Evolutionary conservation across 306 rosid species (phyloP), one percentile per base, ranked within the genome.

Genomic region (Citrullus amarus): DNA sequence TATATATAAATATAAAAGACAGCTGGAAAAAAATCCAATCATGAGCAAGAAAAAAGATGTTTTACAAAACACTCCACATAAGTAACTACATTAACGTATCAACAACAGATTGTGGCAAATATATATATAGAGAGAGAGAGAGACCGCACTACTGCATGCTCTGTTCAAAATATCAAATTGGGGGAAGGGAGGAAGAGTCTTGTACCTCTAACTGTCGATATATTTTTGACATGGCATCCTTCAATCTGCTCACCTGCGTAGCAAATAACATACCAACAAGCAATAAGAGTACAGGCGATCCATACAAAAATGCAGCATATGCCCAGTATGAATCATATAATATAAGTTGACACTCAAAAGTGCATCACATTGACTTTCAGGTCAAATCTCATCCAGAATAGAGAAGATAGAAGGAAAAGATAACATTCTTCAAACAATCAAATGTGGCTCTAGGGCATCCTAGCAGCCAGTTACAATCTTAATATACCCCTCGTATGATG

Each of bases 151-250:
- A 32, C 36, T 32, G 36, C 36, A 41, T 67, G 28, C 22, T 67
- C 50, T 36, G 51, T 67, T 39, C 54, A 39, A 65, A 68, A 43
- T 5, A 68, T 68, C 17, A 68, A 43, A 43, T 18, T 43, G 75
- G 51, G 20, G 50, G 46, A 2, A 9, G 11, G 55, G 75, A 7
- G 7, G 54, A 34, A 9, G n/a, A 69, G 36, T 44, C 39, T 13
- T 46, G 58, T 71, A 95, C 99, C 96, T 95, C 97, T n/a, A 92
- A 93, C 85, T 95, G 89, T 78, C 96, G 88, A 86, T 95, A 88
- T 72, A 87, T 84, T 85, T 89, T 89, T 63, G 97, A 89, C 90
- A 95, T 92, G 70, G 97, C 90, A 86, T 95, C 99, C 88, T 95
- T 95, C 74, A 95, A 83, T 85, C 91, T 88, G 87, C 57, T 82